Evolutionary conservation across 805 yeast species (phyloP).

Genomic region (Candida morakotiae): DNA sequence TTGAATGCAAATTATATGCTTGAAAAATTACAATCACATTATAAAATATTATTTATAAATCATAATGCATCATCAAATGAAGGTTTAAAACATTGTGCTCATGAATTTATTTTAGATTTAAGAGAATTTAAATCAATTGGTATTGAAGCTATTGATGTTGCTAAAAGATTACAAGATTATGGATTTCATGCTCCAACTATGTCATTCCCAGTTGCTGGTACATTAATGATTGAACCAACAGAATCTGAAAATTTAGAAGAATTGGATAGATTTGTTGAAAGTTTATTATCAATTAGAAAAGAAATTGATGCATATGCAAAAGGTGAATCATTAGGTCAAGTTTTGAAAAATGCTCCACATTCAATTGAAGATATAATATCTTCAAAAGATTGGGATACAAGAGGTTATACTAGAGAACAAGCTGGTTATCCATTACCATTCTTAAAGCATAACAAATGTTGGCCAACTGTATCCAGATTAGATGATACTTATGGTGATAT

Average conservation of each 20-base stretch:
- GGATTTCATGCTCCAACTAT: conserved; percentile 99
- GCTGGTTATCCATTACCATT: conserved; percentile 90
- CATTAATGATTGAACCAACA: conserved; percentile 97
- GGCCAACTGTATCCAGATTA: conserved; percentile 93
- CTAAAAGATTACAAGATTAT: conserved; percentile 95
- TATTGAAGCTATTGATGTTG: conserved; percentile 92
- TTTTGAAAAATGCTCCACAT: conserved; percentile 90
- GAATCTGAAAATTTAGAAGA: conserved; percentile 89
- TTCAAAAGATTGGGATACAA: conserved; percentile 68
- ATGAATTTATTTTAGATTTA: conserved; percentile 90
- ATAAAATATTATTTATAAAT: conserved; percentile 71
- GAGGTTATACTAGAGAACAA: conserved; percentile 88
- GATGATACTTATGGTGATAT: conserved; percentile 95
- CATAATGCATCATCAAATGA: conserved; percentile 22
- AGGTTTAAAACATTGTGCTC: conserved; percentile 79
- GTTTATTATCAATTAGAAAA: conserved; percentile 74
- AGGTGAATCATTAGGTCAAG: conserved; percentile 62
- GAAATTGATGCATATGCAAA: conserved; percentile 75
- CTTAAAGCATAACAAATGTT: conserved; percentile 72
- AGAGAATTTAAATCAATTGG: conserved; percentile 78
- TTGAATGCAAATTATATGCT: conserved; percentile 96
- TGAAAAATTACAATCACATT: conserved; percentile 65
- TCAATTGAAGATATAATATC: conserved; percentile 72
- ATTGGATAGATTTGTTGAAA: conserved; percentile 83
- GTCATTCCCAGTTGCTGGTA: conserved; percentile 98